phyloP scores from a whole-genome alignment of 2,329 filamentous ascomycete species.

The Westerdykella aurantiaca region DNA sequence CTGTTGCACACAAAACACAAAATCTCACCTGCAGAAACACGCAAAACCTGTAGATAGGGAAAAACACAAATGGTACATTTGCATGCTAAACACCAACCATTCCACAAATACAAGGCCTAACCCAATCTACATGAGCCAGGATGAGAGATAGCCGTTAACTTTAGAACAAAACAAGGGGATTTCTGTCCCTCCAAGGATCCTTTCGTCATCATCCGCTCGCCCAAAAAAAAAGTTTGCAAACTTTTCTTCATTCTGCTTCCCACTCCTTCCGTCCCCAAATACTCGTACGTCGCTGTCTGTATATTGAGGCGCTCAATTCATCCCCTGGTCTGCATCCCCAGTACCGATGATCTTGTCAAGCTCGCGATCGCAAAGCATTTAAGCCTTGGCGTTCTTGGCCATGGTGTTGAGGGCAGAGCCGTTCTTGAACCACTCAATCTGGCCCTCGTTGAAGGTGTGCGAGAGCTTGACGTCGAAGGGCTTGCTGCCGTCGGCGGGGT shows the following conservation, averaged over 20 bases:
- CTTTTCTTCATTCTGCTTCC: slow-evolving; percentile 14
- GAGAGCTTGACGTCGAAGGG: slow-evolving; percentile 75
- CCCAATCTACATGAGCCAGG: slow-evolving; percentile 24
- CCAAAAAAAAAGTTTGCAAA: slow-evolving; percentile 7
- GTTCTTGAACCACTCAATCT: slow-evolving; percentile 99
- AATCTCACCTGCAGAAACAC: too few species aligned
- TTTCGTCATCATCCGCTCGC: slow-evolving; percentile 6
- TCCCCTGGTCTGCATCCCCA: slow-evolving; percentile 31
- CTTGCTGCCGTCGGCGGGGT: slow-evolving; percentile 75
- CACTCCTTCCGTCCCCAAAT: slow-evolving; percentile 4
- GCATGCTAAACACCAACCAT: slow-evolving; percentile 31
- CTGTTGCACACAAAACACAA: too few species aligned
- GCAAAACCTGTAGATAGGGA: neutral
- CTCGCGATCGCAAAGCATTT: slow-evolving; percentile 9
- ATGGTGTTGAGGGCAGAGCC: slow-evolving; percentile 97
- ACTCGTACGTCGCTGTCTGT: too few species aligned
- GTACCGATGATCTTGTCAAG: slow-evolving; percentile 11
- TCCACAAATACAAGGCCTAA: slow-evolving; percentile 34
- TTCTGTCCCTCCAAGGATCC: slow-evolving; percentile 12
- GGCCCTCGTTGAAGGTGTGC: slow-evolving; percentile 97
- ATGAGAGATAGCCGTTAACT: slow-evolving; percentile 7
- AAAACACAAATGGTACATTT: slow-evolving; percentile 37
- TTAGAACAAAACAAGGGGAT: slow-evolving; percentile 21
- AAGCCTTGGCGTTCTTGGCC: slow-evolving; percentile 60
- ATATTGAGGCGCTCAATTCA: slow-evolving; percentile 1